phyloP scores from a whole-genome alignment of 192 early-diverging fungal genomes.

The Entomortierella parvispora region DNA sequence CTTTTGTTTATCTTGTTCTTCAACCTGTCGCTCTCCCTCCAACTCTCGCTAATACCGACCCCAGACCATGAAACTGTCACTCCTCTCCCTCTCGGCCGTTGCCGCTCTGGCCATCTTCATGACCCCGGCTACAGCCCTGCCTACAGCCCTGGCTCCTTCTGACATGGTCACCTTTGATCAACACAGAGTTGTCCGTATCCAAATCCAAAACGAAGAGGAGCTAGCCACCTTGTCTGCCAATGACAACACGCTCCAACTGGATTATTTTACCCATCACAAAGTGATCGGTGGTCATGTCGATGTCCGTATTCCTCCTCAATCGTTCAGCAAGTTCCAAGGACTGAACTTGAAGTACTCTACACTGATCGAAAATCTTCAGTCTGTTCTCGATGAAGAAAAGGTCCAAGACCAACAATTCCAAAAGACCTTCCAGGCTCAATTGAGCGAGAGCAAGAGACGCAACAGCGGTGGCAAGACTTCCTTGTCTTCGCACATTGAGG shows the following conservation, averaged over 20 bases:
- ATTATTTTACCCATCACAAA: slow-evolving; percentile 49
- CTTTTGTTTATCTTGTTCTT: background rate
- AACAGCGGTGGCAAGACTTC: slow-evolving; percentile 1
- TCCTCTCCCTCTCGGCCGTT: slow-evolving; percentile 37
- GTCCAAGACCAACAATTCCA: slow-evolving; percentile 24
- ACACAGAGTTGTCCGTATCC: slow-evolving; percentile 55
- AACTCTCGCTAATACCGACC: background rate
- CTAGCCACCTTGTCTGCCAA: slow-evolving; percentile 30
- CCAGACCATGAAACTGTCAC: slow-evolving; percentile 23
- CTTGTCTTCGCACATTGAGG: background rate
- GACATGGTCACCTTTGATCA: slow-evolving; percentile 26
- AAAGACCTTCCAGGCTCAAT: slow-evolving; percentile 2
- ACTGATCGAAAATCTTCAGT: slow-evolving; percentile 56
- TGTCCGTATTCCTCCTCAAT: slow-evolving; percentile 36
- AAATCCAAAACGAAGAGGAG: slow-evolving; percentile 27
- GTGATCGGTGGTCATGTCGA: slow-evolving; percentile 47
- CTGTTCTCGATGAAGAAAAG: slow-evolving; percentile 55
- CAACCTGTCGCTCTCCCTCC: background rate
- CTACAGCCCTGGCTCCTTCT: slow-evolving; percentile 8
- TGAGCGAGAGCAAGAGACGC: slow-evolving; percentile 13
- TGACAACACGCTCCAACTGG: slow-evolving; percentile 13
- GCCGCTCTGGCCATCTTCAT: slow-evolving; percentile 24
- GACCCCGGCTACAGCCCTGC: slow-evolving; percentile 5
- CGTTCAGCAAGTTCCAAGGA: slow-evolving; percentile 33
- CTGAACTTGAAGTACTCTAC: slow-evolving; percentile 44